These are phyloP conservation scores for Verticillium albo-atrum DNA, from an alignment of 2,329 filamentous ascomycete species.

Conservation along the genomic window DNA sequence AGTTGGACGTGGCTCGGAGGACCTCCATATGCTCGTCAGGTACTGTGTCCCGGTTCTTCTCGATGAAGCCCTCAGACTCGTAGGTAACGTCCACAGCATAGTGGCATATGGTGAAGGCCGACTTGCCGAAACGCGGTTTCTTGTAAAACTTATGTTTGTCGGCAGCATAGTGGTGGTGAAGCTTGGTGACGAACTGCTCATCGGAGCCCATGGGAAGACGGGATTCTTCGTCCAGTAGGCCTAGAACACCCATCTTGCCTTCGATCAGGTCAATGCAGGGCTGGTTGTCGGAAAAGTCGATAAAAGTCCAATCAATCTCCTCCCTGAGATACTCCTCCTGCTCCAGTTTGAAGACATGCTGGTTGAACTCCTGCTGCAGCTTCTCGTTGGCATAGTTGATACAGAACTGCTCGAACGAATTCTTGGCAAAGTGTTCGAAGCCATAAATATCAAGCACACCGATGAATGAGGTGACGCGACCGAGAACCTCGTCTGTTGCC, in stretches of 20 bases:
- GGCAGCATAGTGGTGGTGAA: conserved; percentile 86
- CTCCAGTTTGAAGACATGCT: conserved; percentile 98
- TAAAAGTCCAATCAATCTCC: conserved; percentile 98
- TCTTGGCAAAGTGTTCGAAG: conserved; percentile 99
- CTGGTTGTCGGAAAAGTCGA: conserved; percentile 98
- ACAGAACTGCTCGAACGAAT: conserved; percentile 99
- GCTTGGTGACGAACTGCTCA: conserved; percentile 92
- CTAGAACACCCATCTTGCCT: conserved; percentile 89
- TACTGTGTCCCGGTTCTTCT: conserved; percentile 98
- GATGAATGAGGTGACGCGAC: conserved; percentile 83
- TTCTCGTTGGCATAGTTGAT: conserved; percentile 99
- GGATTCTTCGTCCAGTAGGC: conserved; percentile 92
- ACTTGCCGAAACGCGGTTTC: conserved; percentile 96
- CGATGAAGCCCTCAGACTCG: conserved; percentile 97
- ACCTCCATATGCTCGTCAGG: conserved; percentile 98
- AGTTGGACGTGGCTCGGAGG: conserved; percentile 76
- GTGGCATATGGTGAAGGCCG: conserved; percentile 95
- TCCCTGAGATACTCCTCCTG: conserved; percentile 96
- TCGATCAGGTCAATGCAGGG: conserved; percentile 98
- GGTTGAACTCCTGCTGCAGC: conserved; percentile 97
- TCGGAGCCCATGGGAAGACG: conserved; percentile 95
- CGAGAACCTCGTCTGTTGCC: conserved; percentile 82
- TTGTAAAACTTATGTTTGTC: conserved; percentile 98
- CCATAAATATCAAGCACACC: conserved; percentile 99
- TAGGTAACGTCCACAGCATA: conserved; percentile 98